Conservation (phyloP, 176 grass and related monocot species). For the Bolboschoenus planiculmis region DNA sequence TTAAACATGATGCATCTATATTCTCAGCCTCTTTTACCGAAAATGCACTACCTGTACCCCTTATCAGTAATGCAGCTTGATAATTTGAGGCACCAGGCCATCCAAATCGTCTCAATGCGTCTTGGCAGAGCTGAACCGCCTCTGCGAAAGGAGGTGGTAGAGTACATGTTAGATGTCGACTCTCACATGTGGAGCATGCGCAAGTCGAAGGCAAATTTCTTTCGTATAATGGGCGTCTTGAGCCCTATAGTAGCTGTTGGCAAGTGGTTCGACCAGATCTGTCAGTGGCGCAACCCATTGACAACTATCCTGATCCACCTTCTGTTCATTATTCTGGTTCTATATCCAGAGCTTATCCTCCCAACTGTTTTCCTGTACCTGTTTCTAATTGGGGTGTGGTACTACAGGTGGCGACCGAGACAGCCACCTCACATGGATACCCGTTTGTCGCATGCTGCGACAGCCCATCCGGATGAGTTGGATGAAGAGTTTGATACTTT, state of each 20-base stretch:
- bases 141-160: slow-evolving; percentile 57
- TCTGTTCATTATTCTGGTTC: slow-evolving; percentile 44
- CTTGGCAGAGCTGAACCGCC: slow-evolving; percentile 48
- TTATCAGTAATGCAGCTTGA: slow-evolving; percentile 49
- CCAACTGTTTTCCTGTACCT: slow-evolving; percentile 42
- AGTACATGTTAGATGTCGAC: slow-evolving; percentile 66
- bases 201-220: slow-evolving; percentile 66
- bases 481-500: slow-evolving; percentile 60
- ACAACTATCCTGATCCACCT: slow-evolving; percentile 57
- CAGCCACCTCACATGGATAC: slow-evolving; percentile 52
- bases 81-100: slow-evolving; percentile 52
- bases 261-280: slow-evolving; percentile 57
- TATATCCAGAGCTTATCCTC: slow-evolving; percentile 41
- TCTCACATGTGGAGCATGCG: slow-evolving; percentile 74
- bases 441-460: slow-evolving; percentile 34
- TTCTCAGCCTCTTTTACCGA: slow-evolving; percentile 55
- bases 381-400: slow-evolving; percentile 48
- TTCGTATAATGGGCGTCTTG: slow-evolving; percentile 47
- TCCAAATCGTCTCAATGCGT: slow-evolving; percentile 54
- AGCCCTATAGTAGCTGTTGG: slow-evolving; percentile 31
- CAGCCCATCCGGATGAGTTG: slow-evolving; percentile 36
- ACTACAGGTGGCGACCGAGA: slow-evolving; percentile 43
- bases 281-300: slow-evolving; percentile 48
- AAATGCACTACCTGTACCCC: slow-evolving; percentile 64
- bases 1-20: slow-evolving; percentile 53